Percentiles rank a stretch among this genome's conserved stretches.
phyloP scores from a whole-genome alignment of 164 flowering plant genomes.

The Umbellularia californica region DNA sequence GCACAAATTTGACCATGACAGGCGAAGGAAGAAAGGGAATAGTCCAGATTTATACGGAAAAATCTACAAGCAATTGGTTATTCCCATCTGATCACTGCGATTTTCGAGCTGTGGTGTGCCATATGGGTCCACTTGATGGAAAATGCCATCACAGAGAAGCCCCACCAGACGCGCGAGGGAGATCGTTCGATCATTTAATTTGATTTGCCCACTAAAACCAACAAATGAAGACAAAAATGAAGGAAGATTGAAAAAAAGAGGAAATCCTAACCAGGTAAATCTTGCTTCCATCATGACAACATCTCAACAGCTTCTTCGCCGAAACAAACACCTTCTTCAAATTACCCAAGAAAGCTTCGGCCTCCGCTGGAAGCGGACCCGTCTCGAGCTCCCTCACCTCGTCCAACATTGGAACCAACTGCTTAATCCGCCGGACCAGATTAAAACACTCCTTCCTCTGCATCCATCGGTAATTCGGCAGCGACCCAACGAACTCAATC shows the following conservation, averaged over 20 bases:
- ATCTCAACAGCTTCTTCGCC: conserved; percentile 54
- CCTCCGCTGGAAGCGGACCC: conserved; percentile 23
- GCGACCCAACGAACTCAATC: conserved; percentile 37
- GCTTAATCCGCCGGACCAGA: conserved; percentile 61
- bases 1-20: neutral
- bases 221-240: neutral
- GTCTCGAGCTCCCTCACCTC: conserved; percentile 41
- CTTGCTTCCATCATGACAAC: conserved; percentile 70
- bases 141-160: no score
- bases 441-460: conserved; percentile 51
- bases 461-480: conserved; percentile 45
- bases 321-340: conserved; percentile 43
- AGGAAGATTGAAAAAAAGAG: neutral
- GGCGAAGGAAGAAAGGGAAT: neutral
- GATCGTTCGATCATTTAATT: neutral
- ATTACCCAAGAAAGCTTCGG: conserved; percentile 20
- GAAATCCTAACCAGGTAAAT: conserved; percentile 51
- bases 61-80: neutral
- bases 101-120: neutral
- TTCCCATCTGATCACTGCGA: neutral
- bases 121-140: no score
- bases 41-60: neutral
- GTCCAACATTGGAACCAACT: conserved; percentile 58
- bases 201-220: neutral
- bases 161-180: neutral